Evolutionary conservation across 2,329 filamentous ascomycete genomes (phyloP), one percentile per base, ranked within the genome.

Genomic region (Tolypocladium ovalisporum): DNA sequence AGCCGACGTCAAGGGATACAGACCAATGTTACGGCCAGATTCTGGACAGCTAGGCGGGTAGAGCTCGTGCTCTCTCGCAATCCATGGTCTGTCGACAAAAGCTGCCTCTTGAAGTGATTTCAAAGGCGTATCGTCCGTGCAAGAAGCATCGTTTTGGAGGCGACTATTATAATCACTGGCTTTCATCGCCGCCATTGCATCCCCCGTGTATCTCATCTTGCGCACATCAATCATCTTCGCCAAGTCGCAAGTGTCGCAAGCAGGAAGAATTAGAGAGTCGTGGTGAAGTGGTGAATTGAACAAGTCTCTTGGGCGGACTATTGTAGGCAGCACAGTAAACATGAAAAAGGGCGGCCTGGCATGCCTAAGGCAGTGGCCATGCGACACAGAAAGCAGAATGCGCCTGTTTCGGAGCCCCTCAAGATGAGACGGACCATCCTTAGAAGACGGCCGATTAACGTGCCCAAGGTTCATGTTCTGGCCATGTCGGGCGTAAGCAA

Each of bases 1-100:
- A 2, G 22, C 29, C 2, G 57, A 59, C 5, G 57, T 59, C 15
- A 59, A 54, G 13, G 58, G 58, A 27, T 55, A 59, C 8, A 19
- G 40, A 2, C 56, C 52, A 35, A 57, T 54, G 17, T 32, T 49
- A n/a, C 24, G 39, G n/a, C 39, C 40, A 29, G n/a, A n/a, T 3
- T 34, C 29, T 27, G 29, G n/a, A 10, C 29, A 3, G 10, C 8
- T 17, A 4, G 39, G 17, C 2, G 51, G 35, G 3, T 4, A 24
- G 29, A 27, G 56, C 4, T 36, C 7, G n/a, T n/a, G 7, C 19
- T 40, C 24, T 10, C n/a, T 51, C 8, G 2, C 7, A 22, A 13
- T 34, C 56, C 52, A 57, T n/a, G 35, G 4, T 4, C 56, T 32
- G 7, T 24, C 15, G 17, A 8, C 35, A 15, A 49, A 54, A 8